Percentiles rank a stretch among this genome's conserved stretches.
These are phyloP conservation scores for Penicillium sp. DNA, from an alignment of 2,329 filamentous ascomycete species.

Conservation along the genomic window DNA sequence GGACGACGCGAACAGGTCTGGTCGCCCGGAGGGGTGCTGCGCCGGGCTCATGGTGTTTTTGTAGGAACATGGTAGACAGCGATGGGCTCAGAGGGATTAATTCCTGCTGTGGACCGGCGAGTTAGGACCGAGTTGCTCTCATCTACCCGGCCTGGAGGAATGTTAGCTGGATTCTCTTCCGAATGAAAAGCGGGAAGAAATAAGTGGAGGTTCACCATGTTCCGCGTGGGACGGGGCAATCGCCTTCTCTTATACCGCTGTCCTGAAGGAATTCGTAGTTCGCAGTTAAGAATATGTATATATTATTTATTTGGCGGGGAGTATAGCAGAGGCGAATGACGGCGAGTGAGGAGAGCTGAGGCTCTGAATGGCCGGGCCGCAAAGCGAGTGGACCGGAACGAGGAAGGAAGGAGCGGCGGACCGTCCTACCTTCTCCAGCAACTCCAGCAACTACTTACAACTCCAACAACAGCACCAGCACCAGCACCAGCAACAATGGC, in stretches of 20 bases:
- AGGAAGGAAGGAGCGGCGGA: no score
- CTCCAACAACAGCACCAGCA: background rate
- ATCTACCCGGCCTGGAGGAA: background rate
- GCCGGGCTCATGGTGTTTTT: constrained; percentile 15
- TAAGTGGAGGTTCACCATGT: no score
- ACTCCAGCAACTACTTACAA: background rate
- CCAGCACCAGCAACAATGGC: background rate
- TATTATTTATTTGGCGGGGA: no score
- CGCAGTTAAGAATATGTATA: no score
- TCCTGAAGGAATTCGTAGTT: no score
- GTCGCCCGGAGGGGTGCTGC: constrained; percentile 12
- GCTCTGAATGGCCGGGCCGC: no score
- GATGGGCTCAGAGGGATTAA: background rate
- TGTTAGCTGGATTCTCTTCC: background rate
- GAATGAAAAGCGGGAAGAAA: background rate
- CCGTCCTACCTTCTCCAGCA: no score
- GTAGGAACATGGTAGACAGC: constrained; percentile 11
- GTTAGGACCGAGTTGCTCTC: background rate
- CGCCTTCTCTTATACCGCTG: background rate
- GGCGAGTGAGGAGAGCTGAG: no score
- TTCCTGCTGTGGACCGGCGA: background rate
- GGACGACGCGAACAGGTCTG: constrained; percentile 23
- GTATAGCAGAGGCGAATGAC: no score
- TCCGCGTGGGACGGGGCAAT: background rate
- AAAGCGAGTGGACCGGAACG: no score